A percentile compares a stretch with the other conserved stretches of the same genome.
Conservation (phyloP, 2,329 filamentous ascomycete genomes). For the Fusarium aywerte region DNA sequence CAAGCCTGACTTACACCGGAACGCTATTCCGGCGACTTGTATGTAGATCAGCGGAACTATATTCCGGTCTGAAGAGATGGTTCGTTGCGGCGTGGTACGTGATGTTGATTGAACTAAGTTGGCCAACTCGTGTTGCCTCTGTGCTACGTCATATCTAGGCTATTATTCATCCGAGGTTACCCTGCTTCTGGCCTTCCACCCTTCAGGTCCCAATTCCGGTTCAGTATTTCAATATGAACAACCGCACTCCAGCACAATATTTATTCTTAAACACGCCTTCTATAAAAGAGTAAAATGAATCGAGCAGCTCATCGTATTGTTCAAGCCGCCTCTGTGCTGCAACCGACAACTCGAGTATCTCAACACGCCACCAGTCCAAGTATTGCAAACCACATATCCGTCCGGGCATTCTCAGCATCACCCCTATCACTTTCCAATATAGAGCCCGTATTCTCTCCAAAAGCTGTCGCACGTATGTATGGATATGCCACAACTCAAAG, state of each 20-base stretch:
- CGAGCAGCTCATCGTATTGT: neutral
- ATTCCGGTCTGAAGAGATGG: conserved; percentile 20
- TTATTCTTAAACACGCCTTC: too few species aligned
- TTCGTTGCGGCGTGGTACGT: too few species aligned
- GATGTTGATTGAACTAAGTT: too few species aligned
- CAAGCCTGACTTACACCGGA: conserved; percentile 5
- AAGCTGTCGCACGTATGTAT: conserved; percentile 24
- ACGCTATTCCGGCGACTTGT: conserved; percentile 3
- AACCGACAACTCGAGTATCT: neutral
- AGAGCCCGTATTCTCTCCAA: conserved; percentile 20
- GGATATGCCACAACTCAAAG: neutral
- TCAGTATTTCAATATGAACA: neutral
- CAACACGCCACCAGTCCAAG: neutral
- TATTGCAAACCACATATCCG: neutral
- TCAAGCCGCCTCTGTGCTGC: neutral
- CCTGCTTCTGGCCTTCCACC: too few species aligned
- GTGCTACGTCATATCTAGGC: too few species aligned
- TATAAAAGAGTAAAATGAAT: neutral
- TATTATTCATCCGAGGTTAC: too few species aligned
- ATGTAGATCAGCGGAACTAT: neutral
- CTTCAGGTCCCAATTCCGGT: neutral
- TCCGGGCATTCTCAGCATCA: neutral
- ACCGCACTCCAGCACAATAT: too few species aligned
- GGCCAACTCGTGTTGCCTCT: too few species aligned
- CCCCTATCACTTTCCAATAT: neutral